These are phyloP conservation scores for Fusarium anthophilum DNA, from an alignment of 2,329 filamentous ascomycete genomes.

Conservation along the genomic window DNA sequence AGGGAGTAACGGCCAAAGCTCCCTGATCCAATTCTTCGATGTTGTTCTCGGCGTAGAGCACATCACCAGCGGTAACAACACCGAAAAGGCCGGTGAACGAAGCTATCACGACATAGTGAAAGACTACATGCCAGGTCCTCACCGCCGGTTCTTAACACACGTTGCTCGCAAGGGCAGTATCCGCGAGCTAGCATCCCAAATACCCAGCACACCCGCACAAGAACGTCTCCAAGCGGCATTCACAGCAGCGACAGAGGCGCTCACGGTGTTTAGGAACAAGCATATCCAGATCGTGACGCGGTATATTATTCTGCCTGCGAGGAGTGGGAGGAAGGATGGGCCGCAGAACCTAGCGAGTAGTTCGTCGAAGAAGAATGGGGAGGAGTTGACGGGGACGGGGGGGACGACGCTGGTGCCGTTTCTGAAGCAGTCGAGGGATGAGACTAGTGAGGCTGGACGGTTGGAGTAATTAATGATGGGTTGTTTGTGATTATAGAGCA, in stretches of 20 bases:
- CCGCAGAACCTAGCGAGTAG: slow-evolving; percentile 57
- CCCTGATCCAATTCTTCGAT: slow-evolving; percentile 93
- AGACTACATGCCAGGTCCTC: slow-evolving; percentile 88
- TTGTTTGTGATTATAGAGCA: neutral
- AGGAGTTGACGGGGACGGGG: slow-evolving; percentile 80
- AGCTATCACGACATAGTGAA: slow-evolving; percentile 75
- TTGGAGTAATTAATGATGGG: slow-evolving; percentile 28
- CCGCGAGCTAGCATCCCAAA: slow-evolving; percentile 69
- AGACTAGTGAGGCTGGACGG: slow-evolving; percentile 65
- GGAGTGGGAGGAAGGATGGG: slow-evolving; percentile 43
- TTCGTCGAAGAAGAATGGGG: slow-evolving; percentile 48
- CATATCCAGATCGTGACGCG: slow-evolving; percentile 90
- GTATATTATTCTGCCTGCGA: slow-evolving; percentile 87
- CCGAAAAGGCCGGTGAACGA: slow-evolving; percentile 33
- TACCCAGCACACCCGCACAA: slow-evolving; percentile 63
- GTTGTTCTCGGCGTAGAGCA: slow-evolving; percentile 87
- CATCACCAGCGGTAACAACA: slow-evolving; percentile 51
- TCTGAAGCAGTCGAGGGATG: slow-evolving; percentile 86
- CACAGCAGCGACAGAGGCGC: slow-evolving; percentile 77
- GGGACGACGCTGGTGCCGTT: slow-evolving; percentile 91
- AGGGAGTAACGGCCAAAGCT: slow-evolving; percentile 93
- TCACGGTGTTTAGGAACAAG: slow-evolving; percentile 80
- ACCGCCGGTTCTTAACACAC: slow-evolving; percentile 80
- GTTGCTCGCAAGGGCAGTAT: slow-evolving; percentile 78
- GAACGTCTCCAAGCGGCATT: slow-evolving; percentile 60